Base-by-base conservation (phyloP, 2,329 filamentous ascomycete species). In the Penicillium sp. region DNA sequence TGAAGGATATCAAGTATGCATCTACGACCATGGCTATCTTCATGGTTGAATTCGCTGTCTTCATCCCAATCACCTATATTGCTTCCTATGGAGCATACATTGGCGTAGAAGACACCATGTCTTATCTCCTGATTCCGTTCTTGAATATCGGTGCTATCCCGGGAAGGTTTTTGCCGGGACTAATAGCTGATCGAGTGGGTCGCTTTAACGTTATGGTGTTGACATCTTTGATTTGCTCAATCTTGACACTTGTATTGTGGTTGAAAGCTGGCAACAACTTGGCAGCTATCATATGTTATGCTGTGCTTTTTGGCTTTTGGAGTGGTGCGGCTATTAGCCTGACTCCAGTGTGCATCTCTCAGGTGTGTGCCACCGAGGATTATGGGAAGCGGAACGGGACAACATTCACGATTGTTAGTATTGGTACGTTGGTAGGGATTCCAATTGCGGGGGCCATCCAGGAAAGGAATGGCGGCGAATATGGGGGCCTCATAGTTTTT, bases 281-380 rank as follows among this genome's bases (percentile, higher is more conserved):
- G 15, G 37, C 45, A 3, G 33, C 50, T 4, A 52, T 68, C 10
- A 58, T 67, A 3, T 56, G 57, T 19, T 67, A 62, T 38, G 52
- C 59, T 0, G 50, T 66, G 4, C 40, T 67, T 68, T 68, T 77
- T 42, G 75, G 75, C 2, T 77, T 78, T 55, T 71, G 63, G 35
- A 70, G 68, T 27, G 76, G 75, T 5, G 69, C 68, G 3, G 75
- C 73, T 23, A 70, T 77, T 40, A 73, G 69, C 33, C 43, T 78
- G 50, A 73, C 70, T 6, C 76, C 75, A 0, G 69, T 77, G 0
- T 82, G 79, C 52, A 69, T 82, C 4, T 78, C 77, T 3, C 78
- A 81, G 61, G 69, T 82, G 7, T 81, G 79, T 57, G 61, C 65
- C 2, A 76, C 74, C 0, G 67, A 73, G 25, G 69, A 76, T 33